Evolutionary conservation across 352 stramenopile species (phyloP), one percentile per base, ranked within the genome.

Genomic region (Globisporangium spinosum): DNA sequence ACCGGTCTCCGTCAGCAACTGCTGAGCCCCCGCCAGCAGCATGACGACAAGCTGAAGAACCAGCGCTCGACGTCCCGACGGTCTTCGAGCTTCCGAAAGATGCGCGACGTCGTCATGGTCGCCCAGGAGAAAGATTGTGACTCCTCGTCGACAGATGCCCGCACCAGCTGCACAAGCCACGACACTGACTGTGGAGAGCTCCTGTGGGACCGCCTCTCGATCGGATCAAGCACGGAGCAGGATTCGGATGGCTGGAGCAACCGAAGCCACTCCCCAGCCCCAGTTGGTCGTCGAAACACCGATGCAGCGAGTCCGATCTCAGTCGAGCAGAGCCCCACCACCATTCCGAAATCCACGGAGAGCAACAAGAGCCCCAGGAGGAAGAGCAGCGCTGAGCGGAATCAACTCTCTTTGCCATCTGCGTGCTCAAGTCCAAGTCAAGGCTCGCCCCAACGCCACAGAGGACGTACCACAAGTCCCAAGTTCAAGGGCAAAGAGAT

Each of bases 171-270:
- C 70, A 75, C 74, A 13, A 88, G 77, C 34, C 69, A 75, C 59
- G 76, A 82, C 32, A 61, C 49, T 4, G 70, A 75, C 47, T 55
- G 43, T 29, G 70, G 43, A 9, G 62, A 68, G 53, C 38, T 68
- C 10, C 22, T 73, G 56, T 88, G 77, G 77, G 79, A 86, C 49
- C 77, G 81, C 32, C 68, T 81, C 47, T 82, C 74, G 38, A 79
- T 62, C 5, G 67, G 70, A 38, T 81, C 77, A 23, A 79, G 71
- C 56, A 76, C 45, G 35, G 76, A 73, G 58, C 77, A 71, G 45
- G 66, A 76, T 27, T 70, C 68, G 32, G 70, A 65, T 27, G 64
- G 55, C 64, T 70, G 67, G 65, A 64, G 60, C 61, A 53, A 58
- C 27, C 58, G 75, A 67, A 61, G 69, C 7, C 59, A 64, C 38